phyloP scores from a whole-genome alignment of 78 protist species.

The Capsaspora owczarzaki region DNA sequence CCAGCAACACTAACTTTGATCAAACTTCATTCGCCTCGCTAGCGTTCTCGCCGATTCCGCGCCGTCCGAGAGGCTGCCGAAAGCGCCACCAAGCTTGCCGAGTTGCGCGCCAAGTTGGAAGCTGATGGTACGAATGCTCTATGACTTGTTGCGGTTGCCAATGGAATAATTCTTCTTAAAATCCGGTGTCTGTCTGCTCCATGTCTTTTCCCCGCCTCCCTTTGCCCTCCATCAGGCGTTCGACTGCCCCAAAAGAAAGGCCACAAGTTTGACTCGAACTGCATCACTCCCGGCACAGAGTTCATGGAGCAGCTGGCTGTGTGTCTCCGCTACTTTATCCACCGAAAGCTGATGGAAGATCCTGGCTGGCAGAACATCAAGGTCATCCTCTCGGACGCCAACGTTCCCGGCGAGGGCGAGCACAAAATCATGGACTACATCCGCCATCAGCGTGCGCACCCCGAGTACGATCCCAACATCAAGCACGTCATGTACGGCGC shows the following conservation, averaged over 20 bases:
- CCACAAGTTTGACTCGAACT: conserved; percentile 56
- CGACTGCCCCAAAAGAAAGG: background rate
- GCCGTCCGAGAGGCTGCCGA: too few relatives aligned
- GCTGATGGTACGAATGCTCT: too few relatives aligned
- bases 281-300: conserved; percentile 97
- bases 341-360: background rate
- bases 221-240: too few relatives aligned
- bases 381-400: conserved; percentile 31
- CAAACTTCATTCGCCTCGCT: too few relatives aligned
- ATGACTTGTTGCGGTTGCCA: too few relatives aligned
- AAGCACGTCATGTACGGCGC: conserved; percentile 58
- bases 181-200: too few relatives aligned
- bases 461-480: conserved; percentile 78
- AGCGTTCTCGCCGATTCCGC: too few relatives aligned
- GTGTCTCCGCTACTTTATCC: background rate
- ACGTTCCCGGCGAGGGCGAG: conserved; percentile 99
- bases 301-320: conserved; percentile 59
- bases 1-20: too few relatives aligned
- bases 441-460: conserved; percentile 63
- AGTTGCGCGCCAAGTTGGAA: too few relatives aligned
- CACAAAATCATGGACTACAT: conserved; percentile 97
- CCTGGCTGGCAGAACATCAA: conserved; percentile 11
- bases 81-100: too few relatives aligned
- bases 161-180: too few relatives aligned
- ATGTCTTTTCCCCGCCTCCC: too few relatives aligned